Evolutionary conservation across 2,329 filamentous ascomycete species (phyloP), one percentile per base, ranked within the genome.

Genomic region (Harringtonia lauricola): DNA sequence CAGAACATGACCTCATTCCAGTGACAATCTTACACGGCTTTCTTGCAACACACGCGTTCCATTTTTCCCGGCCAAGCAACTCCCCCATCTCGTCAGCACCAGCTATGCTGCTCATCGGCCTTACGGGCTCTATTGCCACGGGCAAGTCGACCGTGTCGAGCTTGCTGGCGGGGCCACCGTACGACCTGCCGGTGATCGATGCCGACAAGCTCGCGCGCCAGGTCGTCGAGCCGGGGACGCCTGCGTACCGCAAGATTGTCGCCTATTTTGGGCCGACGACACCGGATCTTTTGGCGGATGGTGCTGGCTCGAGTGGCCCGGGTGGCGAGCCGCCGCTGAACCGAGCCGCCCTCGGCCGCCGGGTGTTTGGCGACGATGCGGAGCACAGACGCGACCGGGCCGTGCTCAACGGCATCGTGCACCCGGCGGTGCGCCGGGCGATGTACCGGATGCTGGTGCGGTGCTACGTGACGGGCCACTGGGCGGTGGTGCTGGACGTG

Each of bases 71-170:
- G 24, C 24, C 24, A 6, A 26, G 24, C 24, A 6, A 26, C 24
- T 10, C 24, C 24, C 24, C 24, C n/a, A n/a, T n/a, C n/a, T 37
- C 2, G 19, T n/a, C 36, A 37, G 19, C 14, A 12, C 8, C 15
- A 21, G 54, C 52, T n/a, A 96, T 96, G 92, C 77, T 96, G 39
- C 80, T 98, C 57, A 88, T 98, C 55, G 92, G 92, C 45, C 79
- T 98, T 22, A 98, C 92, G 9, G 92, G 92, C 60, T 95, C 89
- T 48, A 96, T 98, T 59, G 92, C 92, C 48, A 98, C 92, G 7
- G 92, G 92, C 61, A 98, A 98, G 75, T 95, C 90, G 37, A 98
- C 90, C 52, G 88, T 95, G 44, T 95, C 92, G 24, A 71, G 74
- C 33, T 74, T 95, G 54, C 84, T 98, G 55, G 79, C 83, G 41